Evolutionary conservation across 768 basidiomycete species (phyloP).

Genomic region (Pleurotus pulmonarius): DNA sequence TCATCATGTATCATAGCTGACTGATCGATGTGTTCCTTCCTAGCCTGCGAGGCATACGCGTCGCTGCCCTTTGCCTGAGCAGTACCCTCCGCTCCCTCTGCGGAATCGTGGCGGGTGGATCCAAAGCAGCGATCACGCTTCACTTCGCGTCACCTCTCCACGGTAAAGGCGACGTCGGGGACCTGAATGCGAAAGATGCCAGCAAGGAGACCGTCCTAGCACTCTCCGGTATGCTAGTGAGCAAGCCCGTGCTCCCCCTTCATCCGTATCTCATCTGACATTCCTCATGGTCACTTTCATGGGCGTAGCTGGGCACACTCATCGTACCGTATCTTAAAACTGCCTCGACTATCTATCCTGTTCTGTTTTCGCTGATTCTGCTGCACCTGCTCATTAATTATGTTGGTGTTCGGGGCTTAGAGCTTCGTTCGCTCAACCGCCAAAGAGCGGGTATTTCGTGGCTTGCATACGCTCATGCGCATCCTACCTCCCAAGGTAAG

Average conservation of each 20-base stretch:
- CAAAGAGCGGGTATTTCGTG: slow-evolving; percentile 56
- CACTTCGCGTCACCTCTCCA: slow-evolving; percentile 55
- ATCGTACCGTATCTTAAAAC: slow-evolving; percentile 54
- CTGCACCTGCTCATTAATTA: slow-evolving; percentile 60
- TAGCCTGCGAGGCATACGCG: slow-evolving; percentile 34
- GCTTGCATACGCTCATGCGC: slow-evolving; percentile 31
- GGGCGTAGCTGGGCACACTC: slow-evolving; percentile 54
- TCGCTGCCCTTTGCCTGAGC: slow-evolving; percentile 52
- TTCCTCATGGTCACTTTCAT: not conserved
- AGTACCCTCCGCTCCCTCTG: slow-evolving; percentile 58
- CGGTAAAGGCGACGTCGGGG: slow-evolving; percentile 61
- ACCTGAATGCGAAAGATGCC: slow-evolving; percentile 68
- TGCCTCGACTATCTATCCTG: slow-evolving; percentile 41
- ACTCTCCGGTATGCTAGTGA: slow-evolving; percentile 63
- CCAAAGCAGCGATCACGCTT: slow-evolving; percentile 64
- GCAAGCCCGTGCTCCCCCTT: slow-evolving; percentile 12
- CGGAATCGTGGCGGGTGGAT: slow-evolving; percentile 61
- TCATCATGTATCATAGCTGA: too few species aligned
- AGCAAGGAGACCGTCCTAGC: slow-evolving; percentile 71
- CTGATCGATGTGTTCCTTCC: not conserved
- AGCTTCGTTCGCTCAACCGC: slow-evolving; percentile 54
- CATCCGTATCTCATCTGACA: too few species aligned
- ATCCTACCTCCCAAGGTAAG: not conserved
- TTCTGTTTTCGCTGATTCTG: slow-evolving; percentile 46
- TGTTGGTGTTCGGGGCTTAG: slow-evolving; percentile 53